Percentiles rank a stretch among this genome's conserved stretches.
Evolutionary conservation across 202 grass and related monocot species (phyloP).

Genomic region (Elaeis oleifera): DNA sequence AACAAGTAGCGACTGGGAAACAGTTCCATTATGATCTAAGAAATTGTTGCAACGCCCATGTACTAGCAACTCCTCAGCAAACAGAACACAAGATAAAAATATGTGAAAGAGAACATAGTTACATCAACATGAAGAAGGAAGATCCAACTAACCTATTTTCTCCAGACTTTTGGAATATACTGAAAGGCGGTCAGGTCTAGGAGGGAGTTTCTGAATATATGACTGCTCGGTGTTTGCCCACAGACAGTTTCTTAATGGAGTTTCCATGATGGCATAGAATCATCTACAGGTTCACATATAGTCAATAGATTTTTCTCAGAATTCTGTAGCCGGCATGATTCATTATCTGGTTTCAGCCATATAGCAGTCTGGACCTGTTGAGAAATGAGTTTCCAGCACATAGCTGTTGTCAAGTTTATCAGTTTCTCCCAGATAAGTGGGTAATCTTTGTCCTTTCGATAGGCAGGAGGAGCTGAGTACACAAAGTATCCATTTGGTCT

Average conservation of each 20-base stretch:
- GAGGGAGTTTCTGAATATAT: constrained; percentile 51
- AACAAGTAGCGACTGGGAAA: too few species aligned
- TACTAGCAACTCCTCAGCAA: too few species aligned
- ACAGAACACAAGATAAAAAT: not conserved
- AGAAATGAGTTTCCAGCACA: constrained; percentile 94
- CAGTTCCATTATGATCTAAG: too few species aligned
- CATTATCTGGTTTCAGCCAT: constrained; percentile 75
- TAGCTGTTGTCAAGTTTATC: constrained; percentile 65
- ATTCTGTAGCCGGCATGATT: constrained; percentile 60
- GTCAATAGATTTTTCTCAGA: constrained; percentile 51
- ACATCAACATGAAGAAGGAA: not conserved
- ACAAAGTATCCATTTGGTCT: constrained; percentile 89
- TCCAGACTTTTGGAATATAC: constrained; percentile 80
- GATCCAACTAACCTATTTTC: constrained; percentile 62
- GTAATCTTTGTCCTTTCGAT: constrained; percentile 89
- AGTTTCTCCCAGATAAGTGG: constrained; percentile 85
- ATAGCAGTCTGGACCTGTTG: constrained; percentile 90
- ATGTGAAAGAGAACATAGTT: too few species aligned
- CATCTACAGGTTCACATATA: constrained; percentile 48
- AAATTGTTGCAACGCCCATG: too few species aligned
- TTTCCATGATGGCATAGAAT: constrained; percentile 58
- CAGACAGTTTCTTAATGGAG: constrained; percentile 68
- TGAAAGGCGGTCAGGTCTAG: constrained; percentile 51
- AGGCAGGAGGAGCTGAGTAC: constrained; percentile 93
- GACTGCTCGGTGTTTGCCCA: constrained; percentile 36